A percentile compares a stretch with the other conserved stretches of the same genome.
phyloP scores from a whole-genome alignment of 2,329 filamentous ascomycete species.

The Aspergillus nomiae region DNA sequence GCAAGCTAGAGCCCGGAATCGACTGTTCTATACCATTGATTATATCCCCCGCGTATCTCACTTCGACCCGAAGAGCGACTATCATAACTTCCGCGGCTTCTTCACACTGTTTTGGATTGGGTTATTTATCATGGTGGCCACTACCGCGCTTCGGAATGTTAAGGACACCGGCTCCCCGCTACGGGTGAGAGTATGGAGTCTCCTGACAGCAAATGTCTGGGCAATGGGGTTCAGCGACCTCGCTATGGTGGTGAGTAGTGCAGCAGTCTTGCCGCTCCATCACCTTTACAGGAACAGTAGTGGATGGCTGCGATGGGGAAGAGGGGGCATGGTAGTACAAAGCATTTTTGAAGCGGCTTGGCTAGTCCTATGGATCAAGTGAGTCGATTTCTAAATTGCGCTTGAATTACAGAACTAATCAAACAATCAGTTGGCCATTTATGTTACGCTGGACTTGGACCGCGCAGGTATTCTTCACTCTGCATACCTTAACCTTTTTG shows the following conservation, averaged over 20 bases:
- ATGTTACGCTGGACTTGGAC: slow-evolving; percentile 93
- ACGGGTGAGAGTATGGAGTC: slow-evolving; percentile 80
- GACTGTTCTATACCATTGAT: slow-evolving; percentile 90
- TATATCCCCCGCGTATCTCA: slow-evolving; percentile 90
- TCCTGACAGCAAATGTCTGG: slow-evolving; percentile 87
- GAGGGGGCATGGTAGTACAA: slow-evolving; percentile 78
- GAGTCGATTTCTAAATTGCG: slow-evolving; percentile 27
- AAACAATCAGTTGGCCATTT: slow-evolving; percentile 67
- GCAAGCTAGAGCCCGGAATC: slow-evolving; percentile 76
- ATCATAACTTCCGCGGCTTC: slow-evolving; percentile 94
- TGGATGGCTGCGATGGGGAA: slow-evolving; percentile 68
- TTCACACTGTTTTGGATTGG: slow-evolving; percentile 99
- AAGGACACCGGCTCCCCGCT: slow-evolving; percentile 91
- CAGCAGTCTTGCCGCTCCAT: slow-evolving; percentile 73
- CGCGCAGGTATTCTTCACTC: slow-evolving; percentile 87
- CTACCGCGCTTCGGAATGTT: slow-evolving; percentile 87
- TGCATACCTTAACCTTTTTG: slow-evolving; percentile 86
- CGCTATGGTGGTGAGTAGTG: slow-evolving; percentile 78
- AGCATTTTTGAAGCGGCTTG: slow-evolving; percentile 78
- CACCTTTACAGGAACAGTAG: slow-evolving; percentile 61
- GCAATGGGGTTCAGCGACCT: slow-evolving; percentile 82
- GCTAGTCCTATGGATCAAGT: slow-evolving; percentile 78
- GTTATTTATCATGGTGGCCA: slow-evolving; percentile 94
- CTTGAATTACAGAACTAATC: slow-evolving; percentile 21
- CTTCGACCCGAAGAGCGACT: slow-evolving; percentile 89